A percentile compares a stretch with the other conserved stretches of the same genome.
Evolutionary conservation across 2,329 filamentous ascomycete genomes (phyloP).

Genomic region (Sarocladium kiliense): DNA sequence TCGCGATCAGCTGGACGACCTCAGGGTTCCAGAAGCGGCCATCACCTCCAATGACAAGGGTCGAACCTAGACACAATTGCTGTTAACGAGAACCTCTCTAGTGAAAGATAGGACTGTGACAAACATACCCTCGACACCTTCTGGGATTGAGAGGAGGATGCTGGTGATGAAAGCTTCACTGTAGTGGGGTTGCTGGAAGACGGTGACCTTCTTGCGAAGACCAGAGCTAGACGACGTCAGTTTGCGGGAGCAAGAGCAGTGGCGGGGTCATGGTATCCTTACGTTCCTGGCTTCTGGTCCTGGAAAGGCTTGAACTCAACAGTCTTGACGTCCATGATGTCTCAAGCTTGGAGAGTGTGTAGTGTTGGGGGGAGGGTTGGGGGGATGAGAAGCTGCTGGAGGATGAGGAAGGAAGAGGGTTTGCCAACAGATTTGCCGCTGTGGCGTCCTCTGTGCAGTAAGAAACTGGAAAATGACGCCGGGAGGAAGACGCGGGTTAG

Average conservation of each 20-base stretch:
- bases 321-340: slow-evolving; percentile 65
- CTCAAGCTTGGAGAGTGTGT: slow-evolving; percentile 10
- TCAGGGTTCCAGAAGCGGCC: slow-evolving; percentile 97
- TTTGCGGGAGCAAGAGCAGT: neutral
- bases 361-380: neutral
- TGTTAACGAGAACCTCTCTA: neutral
- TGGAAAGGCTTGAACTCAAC: slow-evolving; percentile 81
- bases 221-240: slow-evolving; percentile 63
- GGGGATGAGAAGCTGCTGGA: slow-evolving; percentile 8
- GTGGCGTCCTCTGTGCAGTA: neutral
- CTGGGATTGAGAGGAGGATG: slow-evolving; percentile 93
- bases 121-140: slow-evolving; percentile 70
- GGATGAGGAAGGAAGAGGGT: slow-evolving; percentile 1
- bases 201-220: slow-evolving; percentile 97
- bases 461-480: neutral
- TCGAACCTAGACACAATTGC: slow-evolving; percentile 44
- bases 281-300: slow-evolving; percentile 99
- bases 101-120: neutral
- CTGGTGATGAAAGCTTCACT: slow-evolving; percentile 92
- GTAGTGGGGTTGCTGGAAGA: slow-evolving; percentile 94
- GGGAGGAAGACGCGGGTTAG: neutral
- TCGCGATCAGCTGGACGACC: slow-evolving; percentile 92
- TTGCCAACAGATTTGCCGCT: neutral
- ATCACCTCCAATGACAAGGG: slow-evolving; percentile 95
- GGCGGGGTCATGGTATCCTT: slow-evolving; percentile 33